Percentiles rank a stretch among this genome's conserved stretches.
These are phyloP conservation scores for Pseudocercospora eumusae DNA, from an alignment of 2,329 filamentous ascomycete species.

Conservation along the genomic window DNA sequence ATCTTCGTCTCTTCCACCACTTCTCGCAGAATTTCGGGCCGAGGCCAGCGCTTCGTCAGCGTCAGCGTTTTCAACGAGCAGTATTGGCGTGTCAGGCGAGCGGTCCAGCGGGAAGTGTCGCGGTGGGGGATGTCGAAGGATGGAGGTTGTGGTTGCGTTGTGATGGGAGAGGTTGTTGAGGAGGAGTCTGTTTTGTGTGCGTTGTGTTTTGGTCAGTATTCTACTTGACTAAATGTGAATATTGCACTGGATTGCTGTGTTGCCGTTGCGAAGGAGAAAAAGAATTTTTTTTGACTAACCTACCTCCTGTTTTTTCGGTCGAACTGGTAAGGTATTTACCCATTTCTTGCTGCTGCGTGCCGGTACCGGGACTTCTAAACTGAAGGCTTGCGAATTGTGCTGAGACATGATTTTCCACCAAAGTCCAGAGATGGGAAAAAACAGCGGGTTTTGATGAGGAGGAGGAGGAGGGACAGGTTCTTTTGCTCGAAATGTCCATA, in stretches of 20 bases:
- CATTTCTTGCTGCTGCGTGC: background rate
- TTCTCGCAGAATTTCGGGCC: background rate
- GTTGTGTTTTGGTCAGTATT: too few relatives aligned
- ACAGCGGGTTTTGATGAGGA: background rate
- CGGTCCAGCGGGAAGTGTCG: background rate
- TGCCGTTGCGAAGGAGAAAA: too few relatives aligned
- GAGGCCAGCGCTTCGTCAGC: background rate
- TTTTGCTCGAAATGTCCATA: background rate
- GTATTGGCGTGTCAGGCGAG: background rate
- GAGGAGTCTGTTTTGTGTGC: too few relatives aligned
- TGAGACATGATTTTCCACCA: background rate
- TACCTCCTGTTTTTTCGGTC: constrained; percentile 2
- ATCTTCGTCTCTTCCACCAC: background rate
- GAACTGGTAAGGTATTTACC: background rate
- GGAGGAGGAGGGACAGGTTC: background rate
- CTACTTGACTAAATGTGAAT: too few relatives aligned
- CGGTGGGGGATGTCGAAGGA: background rate
- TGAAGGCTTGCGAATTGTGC: background rate
- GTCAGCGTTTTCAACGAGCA: background rate
- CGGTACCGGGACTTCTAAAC: too few relatives aligned
- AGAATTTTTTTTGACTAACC: too few relatives aligned
- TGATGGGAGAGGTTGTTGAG: background rate
- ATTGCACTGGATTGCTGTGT: too few relatives aligned
- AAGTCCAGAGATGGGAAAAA: background rate
- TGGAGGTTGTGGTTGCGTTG: too few relatives aligned